phyloP scores from a whole-genome alignment of 768 basidiomycete species.

The Pleurotus salmoneostramineus region DNA sequence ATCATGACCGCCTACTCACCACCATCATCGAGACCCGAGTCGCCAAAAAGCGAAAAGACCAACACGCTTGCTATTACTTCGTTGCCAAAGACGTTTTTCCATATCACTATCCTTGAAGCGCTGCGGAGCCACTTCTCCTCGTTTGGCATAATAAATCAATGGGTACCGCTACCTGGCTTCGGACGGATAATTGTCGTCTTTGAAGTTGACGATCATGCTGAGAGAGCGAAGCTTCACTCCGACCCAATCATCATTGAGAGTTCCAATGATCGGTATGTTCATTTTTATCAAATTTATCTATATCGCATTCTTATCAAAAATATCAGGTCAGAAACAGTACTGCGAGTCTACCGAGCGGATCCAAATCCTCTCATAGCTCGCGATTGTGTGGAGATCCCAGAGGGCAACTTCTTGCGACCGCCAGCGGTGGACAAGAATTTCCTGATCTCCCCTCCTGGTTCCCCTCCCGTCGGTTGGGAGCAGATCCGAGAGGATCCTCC shows the following conservation, averaged over 20 bases:
- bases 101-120: conserved; percentile 59
- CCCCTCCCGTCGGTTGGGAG: conserved; percentile 97
- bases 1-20: conserved; percentile 13
- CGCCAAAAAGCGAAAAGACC: conserved; percentile 34
- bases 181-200: conserved; percentile 83
- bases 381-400: conserved; percentile 26
- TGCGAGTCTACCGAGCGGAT: conserved; percentile 74
- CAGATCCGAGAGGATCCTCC: conserved; percentile 88
- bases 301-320: too few relatives aligned
- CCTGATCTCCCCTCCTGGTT: conserved; percentile 96
- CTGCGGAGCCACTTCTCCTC: conserved; percentile 68
- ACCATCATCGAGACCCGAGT: conserved; percentile 10
- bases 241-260: conserved; percentile 62
- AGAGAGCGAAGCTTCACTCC: conserved; percentile 59
- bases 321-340: conserved; percentile 45
- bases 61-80: conserved; percentile 85
- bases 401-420: conserved; percentile 62
- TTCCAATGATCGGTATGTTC: conserved; percentile 47
- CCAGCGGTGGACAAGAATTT: conserved; percentile 90
- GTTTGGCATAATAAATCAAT: conserved; percentile 83
- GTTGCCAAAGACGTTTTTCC: conserved; percentile 76
- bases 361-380: conserved; percentile 54
- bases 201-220: conserved; percentile 55
- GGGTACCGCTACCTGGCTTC: conserved; percentile 85
- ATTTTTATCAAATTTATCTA: too few relatives aligned